Evolutionary conservation across 1,284 basidiomycete genomes (phyloP).

Genomic region (Mrakiaceae sp.): DNA sequence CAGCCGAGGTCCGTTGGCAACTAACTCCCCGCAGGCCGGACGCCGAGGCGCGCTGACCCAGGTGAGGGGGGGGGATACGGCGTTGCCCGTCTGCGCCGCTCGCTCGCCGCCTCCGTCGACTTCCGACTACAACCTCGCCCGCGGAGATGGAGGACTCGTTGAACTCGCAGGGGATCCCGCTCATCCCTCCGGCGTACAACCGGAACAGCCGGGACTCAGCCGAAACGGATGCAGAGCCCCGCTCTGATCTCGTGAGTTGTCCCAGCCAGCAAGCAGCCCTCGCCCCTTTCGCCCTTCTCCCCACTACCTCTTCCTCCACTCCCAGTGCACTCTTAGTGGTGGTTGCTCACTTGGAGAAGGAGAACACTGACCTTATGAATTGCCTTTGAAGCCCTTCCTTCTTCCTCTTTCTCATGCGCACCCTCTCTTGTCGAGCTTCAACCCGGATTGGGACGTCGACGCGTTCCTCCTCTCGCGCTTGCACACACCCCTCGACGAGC

Average conservation of each 20-base stretch:
- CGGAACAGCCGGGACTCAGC: neutral
- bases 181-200: constrained; percentile 1
- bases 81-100: too few species aligned
- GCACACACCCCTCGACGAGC: constrained; percentile 73
- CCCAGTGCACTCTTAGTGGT: neutral
- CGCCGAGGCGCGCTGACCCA: too few species aligned
- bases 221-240: neutral
- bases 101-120: too few species aligned
- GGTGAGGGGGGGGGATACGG: too few species aligned
- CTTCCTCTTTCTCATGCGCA: constrained; percentile 69
- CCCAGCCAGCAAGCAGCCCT: neutral
- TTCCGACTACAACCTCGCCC: too few species aligned
- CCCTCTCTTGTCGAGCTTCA: constrained; percentile 45
- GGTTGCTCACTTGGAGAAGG: neutral
- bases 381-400: constrained; percentile 43
- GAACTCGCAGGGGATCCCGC: neutral
- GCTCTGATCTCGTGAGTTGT: neutral
- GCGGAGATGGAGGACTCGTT: neutral
- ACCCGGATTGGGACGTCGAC: constrained; percentile 58
- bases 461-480: constrained; percentile 77
- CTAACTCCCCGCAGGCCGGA: too few species aligned
- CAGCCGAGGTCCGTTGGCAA: too few species aligned
- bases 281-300: neutral
- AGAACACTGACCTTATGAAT: neutral
- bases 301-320: neutral